These are phyloP conservation scores for Dothideomycetes sp. DNA, from an alignment of 2,329 filamentous ascomycete species.

Conservation along the genomic window DNA sequence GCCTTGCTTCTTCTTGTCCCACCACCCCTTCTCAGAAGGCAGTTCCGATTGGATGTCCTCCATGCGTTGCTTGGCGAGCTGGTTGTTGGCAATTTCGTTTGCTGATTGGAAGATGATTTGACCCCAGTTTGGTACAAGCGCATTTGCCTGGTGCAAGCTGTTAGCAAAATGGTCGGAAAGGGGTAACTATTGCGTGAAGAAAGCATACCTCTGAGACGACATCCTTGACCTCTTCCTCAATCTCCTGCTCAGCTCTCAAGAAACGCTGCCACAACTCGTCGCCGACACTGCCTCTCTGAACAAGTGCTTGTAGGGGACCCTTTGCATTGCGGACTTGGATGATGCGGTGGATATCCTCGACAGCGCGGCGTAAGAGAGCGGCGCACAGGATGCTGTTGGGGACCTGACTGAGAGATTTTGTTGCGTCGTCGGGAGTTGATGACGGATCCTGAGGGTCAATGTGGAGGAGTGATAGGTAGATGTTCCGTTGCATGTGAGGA, in stretches of 20 bases:
- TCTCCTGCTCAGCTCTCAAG: slow-evolving; percentile 86
- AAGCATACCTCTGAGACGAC: slow-evolving; percentile 75
- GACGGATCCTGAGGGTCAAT: slow-evolving; percentile 46
- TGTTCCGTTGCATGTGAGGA: slow-evolving; percentile 79
- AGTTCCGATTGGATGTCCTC: slow-evolving; percentile 65
- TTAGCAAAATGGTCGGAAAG: neutral
- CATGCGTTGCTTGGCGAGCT: slow-evolving; percentile 62
- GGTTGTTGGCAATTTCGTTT: slow-evolving; percentile 88
- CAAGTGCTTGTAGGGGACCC: slow-evolving; percentile 69
- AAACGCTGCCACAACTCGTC: slow-evolving; percentile 96
- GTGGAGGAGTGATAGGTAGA: slow-evolving; percentile 89
- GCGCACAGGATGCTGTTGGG: slow-evolving; percentile 82
- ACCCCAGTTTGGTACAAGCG: slow-evolving; percentile 80
- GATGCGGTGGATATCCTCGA: slow-evolving; percentile 87
- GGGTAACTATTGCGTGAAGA: neutral
- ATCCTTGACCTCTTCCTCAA: slow-evolving; percentile 90
- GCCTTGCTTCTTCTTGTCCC: slow-evolving; percentile 69
- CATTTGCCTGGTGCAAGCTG: slow-evolving; percentile 91
- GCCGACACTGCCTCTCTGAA: slow-evolving; percentile 86
- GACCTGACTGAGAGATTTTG: slow-evolving; percentile 56
- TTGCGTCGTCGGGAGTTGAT: slow-evolving; percentile 44
- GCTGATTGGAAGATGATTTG: slow-evolving; percentile 94
- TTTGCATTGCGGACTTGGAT: slow-evolving; percentile 83
- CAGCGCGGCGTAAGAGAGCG: slow-evolving; percentile 76
- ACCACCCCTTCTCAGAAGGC: slow-evolving; percentile 75